phyloP scores from a whole-genome alignment of 345 rosid species.

The Erucastrum elatum region DNA sequence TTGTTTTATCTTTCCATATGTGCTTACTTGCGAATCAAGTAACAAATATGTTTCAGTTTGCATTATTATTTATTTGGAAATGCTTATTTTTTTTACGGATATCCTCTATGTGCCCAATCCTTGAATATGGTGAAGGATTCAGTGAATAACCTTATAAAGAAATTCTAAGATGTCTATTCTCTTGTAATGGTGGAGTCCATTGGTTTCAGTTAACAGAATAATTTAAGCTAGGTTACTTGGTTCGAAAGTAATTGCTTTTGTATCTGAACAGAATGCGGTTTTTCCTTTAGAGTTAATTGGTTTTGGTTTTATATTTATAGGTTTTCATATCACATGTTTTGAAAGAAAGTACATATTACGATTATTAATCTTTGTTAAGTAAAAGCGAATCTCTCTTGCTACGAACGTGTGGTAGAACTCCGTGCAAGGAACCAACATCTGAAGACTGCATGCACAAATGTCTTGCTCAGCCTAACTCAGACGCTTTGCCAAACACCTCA shows the following conservation, averaged over 20 bases:
- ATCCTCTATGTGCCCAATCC: background rate
- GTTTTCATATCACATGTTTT: background rate
- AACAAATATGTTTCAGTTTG: background rate
- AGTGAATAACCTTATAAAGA: background rate
- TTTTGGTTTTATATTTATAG: background rate
- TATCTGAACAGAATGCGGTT: background rate
- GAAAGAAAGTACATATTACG: background rate
- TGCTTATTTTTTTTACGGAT: background rate
- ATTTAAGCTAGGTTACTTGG: background rate
- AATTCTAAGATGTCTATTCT: background rate
- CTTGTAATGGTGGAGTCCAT: background rate
- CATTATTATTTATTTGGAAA: background rate
- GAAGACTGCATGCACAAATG: slow-evolving; percentile 3
- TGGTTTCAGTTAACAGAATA: background rate
- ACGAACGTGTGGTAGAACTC: background rate
- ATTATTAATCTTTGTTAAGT: background rate
- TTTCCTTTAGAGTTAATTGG: background rate
- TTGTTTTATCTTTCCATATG: background rate
- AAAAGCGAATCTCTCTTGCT: background rate
- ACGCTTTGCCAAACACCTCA: background rate
- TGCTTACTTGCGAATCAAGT: background rate
- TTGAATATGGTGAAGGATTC: background rate
- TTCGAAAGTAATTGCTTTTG: background rate
- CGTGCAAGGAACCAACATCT: slow-evolving; percentile 10
- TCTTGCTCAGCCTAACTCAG: slow-evolving; percentile 1